A percentile compares a stretch with the other conserved stretches of the same genome.
Evolutionary conservation across 176 grass and related monocot genomes (phyloP).

Genomic region (Musa schizocarpa): DNA sequence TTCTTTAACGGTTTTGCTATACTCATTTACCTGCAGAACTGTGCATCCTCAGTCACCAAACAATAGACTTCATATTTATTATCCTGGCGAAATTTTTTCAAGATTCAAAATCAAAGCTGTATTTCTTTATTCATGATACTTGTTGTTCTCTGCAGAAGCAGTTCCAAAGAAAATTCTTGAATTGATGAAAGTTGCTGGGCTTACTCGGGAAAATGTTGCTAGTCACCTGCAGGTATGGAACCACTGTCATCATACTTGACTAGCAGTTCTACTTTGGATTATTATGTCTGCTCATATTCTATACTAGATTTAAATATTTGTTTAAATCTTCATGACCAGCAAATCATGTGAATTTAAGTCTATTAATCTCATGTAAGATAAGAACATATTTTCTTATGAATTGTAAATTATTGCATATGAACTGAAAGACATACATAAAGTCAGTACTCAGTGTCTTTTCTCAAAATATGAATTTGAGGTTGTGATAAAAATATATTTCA

Average conservation of each 20-base stretch:
- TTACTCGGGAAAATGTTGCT: slow-evolving; percentile 13
- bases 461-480: too few species aligned
- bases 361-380: too few species aligned
- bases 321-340: neutral
- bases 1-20: neutral
- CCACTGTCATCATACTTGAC: neutral
- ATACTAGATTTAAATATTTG: neutral
- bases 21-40: neutral
- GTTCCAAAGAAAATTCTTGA: slow-evolving; percentile 23
- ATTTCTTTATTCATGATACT: neutral
- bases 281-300: neutral
- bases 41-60: neutral
- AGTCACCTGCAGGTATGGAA: slow-evolving; percentile 18
- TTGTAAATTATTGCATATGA: too few species aligned
- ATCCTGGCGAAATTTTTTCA: neutral
- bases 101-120: neutral
- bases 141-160: neutral
- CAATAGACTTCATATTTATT: neutral
- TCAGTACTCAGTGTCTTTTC: too few species aligned
- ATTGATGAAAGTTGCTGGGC: neutral
- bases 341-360: too few species aligned
- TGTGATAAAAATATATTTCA: too few species aligned
- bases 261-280: neutral
- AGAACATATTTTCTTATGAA: too few species aligned
- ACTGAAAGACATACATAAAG: too few species aligned